Percentiles rank a stretch among this genome's conserved stretches.
phyloP scores from a whole-genome alignment of 176 grass and related monocot species.

The Melocanna baccifera region DNA sequence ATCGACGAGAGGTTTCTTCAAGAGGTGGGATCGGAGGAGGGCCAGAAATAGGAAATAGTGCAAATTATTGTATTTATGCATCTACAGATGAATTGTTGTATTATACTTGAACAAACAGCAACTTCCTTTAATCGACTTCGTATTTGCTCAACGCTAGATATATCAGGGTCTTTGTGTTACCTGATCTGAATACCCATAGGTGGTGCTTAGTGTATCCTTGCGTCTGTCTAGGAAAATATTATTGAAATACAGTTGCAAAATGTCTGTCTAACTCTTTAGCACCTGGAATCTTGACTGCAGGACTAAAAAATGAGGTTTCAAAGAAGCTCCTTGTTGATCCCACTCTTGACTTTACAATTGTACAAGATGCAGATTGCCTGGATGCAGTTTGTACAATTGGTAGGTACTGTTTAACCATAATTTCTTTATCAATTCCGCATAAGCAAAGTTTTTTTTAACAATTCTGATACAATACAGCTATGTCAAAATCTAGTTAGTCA shows the following conservation, averaged over 20 bases:
- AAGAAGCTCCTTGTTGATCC: constrained; percentile 35
- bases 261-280: constrained; percentile 2
- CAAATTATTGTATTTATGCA: no score
- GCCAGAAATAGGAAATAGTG: no score
- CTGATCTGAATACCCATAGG: neutral
- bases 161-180: neutral
- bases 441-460: neutral
- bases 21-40: no score
- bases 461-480: neutral
- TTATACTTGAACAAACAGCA: neutral
- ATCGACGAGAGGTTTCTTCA: no score
- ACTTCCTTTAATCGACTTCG: neutral
- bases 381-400: constrained; percentile 97
- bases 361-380: constrained; percentile 92
- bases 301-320: constrained; percentile 87
- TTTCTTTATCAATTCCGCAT: neutral
- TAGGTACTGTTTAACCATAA: constrained; percentile 20
- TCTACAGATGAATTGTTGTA: neutral
- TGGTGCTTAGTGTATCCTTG: neutral
- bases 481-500: neutral
- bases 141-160: neutral
- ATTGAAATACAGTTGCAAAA: neutral
- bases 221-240: neutral
- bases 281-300: constrained; percentile 32
- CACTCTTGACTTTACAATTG: constrained; percentile 72